Percentiles rank a stretch among this genome's conserved stretches.
These are phyloP conservation scores for Fonsecaea monophora DNA, from an alignment of 2,329 filamentous ascomycete species.

Conservation along the genomic window DNA sequence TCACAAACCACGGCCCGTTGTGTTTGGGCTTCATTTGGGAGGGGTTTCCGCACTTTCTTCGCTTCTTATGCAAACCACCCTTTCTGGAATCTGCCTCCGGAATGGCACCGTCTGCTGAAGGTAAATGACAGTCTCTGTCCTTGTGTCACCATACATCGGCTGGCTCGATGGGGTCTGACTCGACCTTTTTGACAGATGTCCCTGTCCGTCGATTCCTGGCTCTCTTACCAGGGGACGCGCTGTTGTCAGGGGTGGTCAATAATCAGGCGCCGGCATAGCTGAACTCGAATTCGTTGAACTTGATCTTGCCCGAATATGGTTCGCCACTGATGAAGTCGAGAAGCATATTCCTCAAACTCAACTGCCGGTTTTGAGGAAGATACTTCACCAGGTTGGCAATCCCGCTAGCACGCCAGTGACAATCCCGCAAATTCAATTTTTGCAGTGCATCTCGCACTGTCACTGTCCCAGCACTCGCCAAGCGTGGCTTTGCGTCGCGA, in stretches of 20 bases:
- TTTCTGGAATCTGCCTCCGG: background rate
- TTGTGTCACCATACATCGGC: background rate
- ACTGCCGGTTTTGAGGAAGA: constrained; percentile 22
- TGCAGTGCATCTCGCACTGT: constrained; percentile 10
- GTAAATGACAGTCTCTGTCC: background rate
- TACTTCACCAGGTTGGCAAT: constrained; percentile 31
- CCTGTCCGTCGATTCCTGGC: background rate
- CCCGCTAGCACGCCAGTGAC: constrained; percentile 29
- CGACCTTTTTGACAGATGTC: background rate
- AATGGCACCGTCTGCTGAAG: background rate
- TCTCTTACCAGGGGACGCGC: background rate
- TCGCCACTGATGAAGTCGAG: constrained; percentile 24
- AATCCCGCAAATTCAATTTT: constrained; percentile 21
- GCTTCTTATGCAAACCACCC: background rate
- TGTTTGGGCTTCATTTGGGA: background rate
- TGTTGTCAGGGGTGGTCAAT: background rate
- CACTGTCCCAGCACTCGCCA: background rate
- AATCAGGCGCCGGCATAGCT: constrained; percentile 22
- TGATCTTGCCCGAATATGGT: constrained; percentile 25
- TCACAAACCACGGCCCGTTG: background rate
- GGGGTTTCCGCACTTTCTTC: background rate
- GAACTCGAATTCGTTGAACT: constrained; percentile 28
- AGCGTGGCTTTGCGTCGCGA: constrained; percentile 19
- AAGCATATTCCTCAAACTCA: constrained; percentile 19
- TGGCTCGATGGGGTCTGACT: background rate